These are phyloP conservation scores for Erodium moschatum DNA, from an alignment of 441 rosid species.

Conservation along the genomic window DNA sequence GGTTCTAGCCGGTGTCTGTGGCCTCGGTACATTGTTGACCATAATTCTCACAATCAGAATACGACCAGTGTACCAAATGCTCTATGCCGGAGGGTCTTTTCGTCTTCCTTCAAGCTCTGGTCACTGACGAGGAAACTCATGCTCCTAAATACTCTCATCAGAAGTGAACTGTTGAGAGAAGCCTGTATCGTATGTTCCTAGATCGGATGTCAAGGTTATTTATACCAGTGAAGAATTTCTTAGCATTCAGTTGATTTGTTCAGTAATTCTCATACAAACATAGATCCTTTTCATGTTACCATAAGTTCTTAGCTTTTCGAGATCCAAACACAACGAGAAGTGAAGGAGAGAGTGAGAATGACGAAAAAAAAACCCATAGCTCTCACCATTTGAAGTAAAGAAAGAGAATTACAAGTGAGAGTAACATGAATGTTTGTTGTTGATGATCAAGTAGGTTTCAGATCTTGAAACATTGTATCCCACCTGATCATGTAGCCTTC, in stretches of 20 bases:
- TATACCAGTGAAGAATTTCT: background rate
- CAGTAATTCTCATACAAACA: background rate
- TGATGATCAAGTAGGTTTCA: constrained; percentile 8
- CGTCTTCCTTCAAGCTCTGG: constrained; percentile 42
- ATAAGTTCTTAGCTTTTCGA: background rate
- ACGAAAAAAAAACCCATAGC: background rate
- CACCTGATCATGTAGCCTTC: background rate
- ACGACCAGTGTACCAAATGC: constrained; percentile 76
- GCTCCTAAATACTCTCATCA: background rate
- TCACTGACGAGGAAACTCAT: constrained; percentile 21
- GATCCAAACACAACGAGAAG: background rate
- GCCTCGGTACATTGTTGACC: constrained; percentile 52
- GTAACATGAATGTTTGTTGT: background rate
- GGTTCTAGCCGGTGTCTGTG: constrained; percentile 59
- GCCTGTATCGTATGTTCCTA: background rate
- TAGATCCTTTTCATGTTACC: background rate
- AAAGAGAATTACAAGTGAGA: background rate
- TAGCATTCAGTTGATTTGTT: background rate
- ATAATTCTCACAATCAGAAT: constrained; percentile 55
- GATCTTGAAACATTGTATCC: constrained; percentile 9
- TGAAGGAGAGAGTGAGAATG: background rate
- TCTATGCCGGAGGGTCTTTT: constrained; percentile 69
- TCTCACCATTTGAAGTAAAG: background rate
- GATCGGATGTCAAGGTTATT: background rate
- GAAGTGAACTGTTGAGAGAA: background rate